phyloP scores from a whole-genome alignment of 345 rosid genomes.

The Mercurialis annua region DNA sequence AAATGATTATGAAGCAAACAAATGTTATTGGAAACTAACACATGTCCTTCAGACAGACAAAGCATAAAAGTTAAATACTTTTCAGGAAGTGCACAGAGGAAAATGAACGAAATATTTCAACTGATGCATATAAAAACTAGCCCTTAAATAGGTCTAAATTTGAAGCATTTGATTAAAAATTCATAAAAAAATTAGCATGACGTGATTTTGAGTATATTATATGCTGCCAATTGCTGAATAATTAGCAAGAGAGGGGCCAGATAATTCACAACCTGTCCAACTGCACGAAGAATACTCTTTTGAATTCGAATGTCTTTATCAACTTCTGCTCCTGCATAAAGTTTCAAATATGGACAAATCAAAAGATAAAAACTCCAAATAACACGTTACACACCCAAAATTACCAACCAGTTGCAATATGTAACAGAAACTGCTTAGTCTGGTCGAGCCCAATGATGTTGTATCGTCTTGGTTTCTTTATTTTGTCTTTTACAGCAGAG shows the following conservation, averaged over 20 bases:
- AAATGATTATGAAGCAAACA: neutral
- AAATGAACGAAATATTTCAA: neutral
- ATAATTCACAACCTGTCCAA: conserved; percentile 65
- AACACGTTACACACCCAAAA: conserved; percentile 2
- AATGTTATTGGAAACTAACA: neutral
- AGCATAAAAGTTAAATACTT: neutral
- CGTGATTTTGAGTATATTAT: neutral
- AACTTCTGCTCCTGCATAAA: conserved; percentile 59
- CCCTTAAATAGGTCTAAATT: too few relatives aligned
- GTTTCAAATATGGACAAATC: conserved; percentile 17
- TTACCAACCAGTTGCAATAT: conserved; percentile 70
- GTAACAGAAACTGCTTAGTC: conserved; percentile 65
- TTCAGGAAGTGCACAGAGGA: neutral
- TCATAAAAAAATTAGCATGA: neutral
- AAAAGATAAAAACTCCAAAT: conserved; percentile 7
- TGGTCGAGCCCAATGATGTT: conserved; percentile 81
- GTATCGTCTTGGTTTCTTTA: conserved; percentile 74
- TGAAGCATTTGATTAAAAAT: neutral
- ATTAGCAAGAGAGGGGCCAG: conserved; percentile 5
- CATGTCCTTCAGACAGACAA: neutral
- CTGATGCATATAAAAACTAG: neutral
- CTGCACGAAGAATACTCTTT: conserved; percentile 73
- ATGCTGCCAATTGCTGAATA: neutral
- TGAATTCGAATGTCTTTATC: conserved; percentile 75
- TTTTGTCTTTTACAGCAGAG: conserved; percentile 76